Evolutionary conservation across 169 alveolate genomes (phyloP).

Genomic region (Cyclospora cayetanensis): DNA sequence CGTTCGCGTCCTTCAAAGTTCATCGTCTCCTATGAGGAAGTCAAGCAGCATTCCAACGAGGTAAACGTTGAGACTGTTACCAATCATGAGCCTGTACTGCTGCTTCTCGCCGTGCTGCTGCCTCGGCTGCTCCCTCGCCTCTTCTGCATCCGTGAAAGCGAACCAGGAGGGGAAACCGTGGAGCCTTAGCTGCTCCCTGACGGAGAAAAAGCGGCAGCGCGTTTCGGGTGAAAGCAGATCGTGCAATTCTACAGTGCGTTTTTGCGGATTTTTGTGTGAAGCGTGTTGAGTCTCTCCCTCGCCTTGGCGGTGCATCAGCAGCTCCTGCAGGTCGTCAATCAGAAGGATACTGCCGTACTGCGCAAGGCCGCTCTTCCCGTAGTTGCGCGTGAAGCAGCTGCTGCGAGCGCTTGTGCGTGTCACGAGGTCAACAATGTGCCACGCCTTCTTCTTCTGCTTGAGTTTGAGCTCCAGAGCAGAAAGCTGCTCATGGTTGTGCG

Average conservation of each 20-base stretch:
- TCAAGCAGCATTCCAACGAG: conserved; percentile 45
- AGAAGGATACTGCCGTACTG: conserved; percentile 48
- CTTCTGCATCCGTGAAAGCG: not conserved
- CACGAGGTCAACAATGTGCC: conserved; percentile 23
- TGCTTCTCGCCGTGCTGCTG: not conserved
- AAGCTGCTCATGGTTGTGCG: too few relatives aligned
- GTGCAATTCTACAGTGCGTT: conserved; percentile 2
- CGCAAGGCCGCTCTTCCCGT: conserved; percentile 41
- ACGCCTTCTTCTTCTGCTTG: not conserved
- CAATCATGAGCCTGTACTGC: conserved; percentile 25
- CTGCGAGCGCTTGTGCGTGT: not conserved
- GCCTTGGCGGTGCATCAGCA: not conserved
- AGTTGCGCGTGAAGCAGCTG: conserved; percentile 54
- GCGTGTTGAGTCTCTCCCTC: too few relatives aligned
- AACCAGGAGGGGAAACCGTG: conserved; percentile 40
- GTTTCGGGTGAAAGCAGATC: not conserved
- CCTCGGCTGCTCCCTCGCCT: not conserved
- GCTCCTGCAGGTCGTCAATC: not conserved
- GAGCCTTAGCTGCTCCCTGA: not conserved
- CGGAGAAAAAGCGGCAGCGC: conserved; percentile 19
- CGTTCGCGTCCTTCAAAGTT: too few relatives aligned
- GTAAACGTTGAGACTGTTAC: conserved; percentile 36
- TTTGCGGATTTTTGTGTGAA: too few relatives aligned
- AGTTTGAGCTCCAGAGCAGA: too few relatives aligned
- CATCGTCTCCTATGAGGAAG: conserved; percentile 3